These are phyloP conservation scores for Diversispora eburnea DNA, from an alignment of 192 early-diverging fungal species.

Conservation along the genomic window DNA sequence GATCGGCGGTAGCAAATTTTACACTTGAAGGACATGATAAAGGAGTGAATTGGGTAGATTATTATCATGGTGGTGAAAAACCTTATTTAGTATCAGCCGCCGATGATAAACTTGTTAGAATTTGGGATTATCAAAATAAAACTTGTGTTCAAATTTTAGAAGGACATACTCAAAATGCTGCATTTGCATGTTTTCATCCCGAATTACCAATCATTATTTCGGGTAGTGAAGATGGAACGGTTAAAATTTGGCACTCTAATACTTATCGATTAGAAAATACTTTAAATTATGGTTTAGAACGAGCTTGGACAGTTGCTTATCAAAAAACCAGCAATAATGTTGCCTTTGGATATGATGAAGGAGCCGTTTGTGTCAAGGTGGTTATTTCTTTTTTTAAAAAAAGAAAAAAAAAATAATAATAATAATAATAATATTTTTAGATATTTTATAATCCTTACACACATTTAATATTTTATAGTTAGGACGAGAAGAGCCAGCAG, in stretches of 20 bases:
- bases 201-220: constrained; percentile 95
- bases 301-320: constrained; percentile 94
- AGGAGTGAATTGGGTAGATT: constrained; percentile 97
- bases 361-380: constrained; percentile 86
- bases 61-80: constrained; percentile 97
- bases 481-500: constrained; percentile 92
- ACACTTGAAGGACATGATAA: constrained; percentile 97
- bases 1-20: constrained; percentile 89
- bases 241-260: constrained; percentile 95
- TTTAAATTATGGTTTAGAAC: constrained; percentile 95
- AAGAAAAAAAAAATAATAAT: too few relatives aligned
- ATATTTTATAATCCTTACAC: too few relatives aligned
- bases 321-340: constrained; percentile 84
- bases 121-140: constrained; percentile 99
- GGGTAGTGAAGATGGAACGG: constrained; percentile 91
- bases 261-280: constrained; percentile 96
- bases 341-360: constrained; percentile 95
- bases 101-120: constrained; percentile 89
- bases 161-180: constrained; percentile 94
- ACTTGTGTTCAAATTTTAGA: constrained; percentile 98
- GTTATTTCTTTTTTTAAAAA: too few relatives aligned
- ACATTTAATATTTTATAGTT: constrained; percentile 37
- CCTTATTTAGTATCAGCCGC: constrained; percentile 94
- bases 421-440: too few relatives aligned
- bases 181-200: constrained; percentile 87